Percentiles rank a stretch among this genome's conserved stretches.
phyloP scores from a whole-genome alignment of 2,329 filamentous ascomycete species.

The Stagonosporopsis tanaceti region DNA sequence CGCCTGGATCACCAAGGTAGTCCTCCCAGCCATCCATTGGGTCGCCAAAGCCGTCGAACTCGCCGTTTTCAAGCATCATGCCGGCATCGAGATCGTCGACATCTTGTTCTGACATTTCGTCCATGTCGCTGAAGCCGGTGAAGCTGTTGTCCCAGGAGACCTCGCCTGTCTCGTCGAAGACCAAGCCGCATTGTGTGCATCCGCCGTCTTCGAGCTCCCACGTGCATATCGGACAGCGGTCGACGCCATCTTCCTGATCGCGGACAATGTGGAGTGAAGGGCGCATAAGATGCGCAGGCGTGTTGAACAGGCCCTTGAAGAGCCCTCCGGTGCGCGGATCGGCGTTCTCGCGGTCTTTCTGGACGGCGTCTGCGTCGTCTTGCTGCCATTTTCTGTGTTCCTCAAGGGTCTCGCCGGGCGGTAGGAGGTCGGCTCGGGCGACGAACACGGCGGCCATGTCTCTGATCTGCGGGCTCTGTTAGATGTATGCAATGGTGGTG shows the following conservation, averaged over 20 bases:
- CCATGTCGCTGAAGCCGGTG: conserved; percentile 56
- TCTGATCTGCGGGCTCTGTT: conserved; percentile 59
- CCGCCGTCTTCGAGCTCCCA: conserved; percentile 70
- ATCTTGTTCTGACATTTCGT: conserved; percentile 52
- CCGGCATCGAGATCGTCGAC: conserved; percentile 50
- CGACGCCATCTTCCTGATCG: conserved; percentile 67
- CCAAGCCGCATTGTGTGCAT: conserved; percentile 63
- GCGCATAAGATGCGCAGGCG: conserved; percentile 28
- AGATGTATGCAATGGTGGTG: background rate
- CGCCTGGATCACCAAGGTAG: conserved; percentile 39
- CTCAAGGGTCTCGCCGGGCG: conserved; percentile 68
- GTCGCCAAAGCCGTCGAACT: conserved; percentile 45
- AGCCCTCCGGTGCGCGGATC: conserved; percentile 63
- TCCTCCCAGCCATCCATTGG: conserved; percentile 42
- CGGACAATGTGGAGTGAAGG: conserved; percentile 54
- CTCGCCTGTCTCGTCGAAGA: conserved; percentile 58
- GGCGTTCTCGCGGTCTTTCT: conserved; percentile 65
- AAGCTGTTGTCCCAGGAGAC: conserved; percentile 50
- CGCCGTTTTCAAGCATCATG: conserved; percentile 52
- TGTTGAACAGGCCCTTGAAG: conserved; percentile 68
- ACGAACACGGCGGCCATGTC: conserved; percentile 71
- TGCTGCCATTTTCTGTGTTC: conserved; percentile 66
- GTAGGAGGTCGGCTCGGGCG: conserved; percentile 66
- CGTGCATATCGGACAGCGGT: conserved; percentile 68
- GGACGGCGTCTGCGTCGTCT: conserved; percentile 67